Conservation (phyloP, 2,329 filamentous ascomycete genomes). For the Aspergillus ochraceoroseus region DNA sequence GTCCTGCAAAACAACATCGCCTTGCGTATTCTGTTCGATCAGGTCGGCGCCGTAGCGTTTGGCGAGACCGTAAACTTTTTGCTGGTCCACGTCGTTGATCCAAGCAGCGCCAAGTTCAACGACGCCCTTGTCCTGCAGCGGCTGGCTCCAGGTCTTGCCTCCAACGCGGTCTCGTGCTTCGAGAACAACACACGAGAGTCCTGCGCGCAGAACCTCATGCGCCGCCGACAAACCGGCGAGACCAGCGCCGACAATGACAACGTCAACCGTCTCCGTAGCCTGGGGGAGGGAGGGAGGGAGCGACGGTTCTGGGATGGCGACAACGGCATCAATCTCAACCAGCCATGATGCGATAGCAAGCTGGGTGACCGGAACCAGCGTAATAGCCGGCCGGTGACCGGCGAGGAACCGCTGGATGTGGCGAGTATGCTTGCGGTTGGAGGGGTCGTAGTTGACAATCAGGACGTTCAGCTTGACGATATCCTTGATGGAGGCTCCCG, state of each 20-base stretch:
- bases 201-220: constrained; percentile 27
- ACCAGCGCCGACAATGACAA: constrained; percentile 41
- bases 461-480: constrained; percentile 44
- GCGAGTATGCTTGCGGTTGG: constrained; percentile 35
- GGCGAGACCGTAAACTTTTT: constrained; percentile 40
- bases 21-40: constrained; percentile 48
- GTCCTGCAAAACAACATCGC: constrained; percentile 44
- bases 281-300: constrained; percentile 20
- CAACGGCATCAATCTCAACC: constrained; percentile 45
- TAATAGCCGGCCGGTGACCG: constrained; percentile 42
- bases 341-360: constrained; percentile 40
- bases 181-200: constrained; percentile 35
- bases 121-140: constrained; percentile 16
- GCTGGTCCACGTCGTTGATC: constrained; percentile 56
- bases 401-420: constrained; percentile 31
- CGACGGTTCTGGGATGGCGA: constrained; percentile 8
- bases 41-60: constrained; percentile 36
- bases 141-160: constrained; percentile 36
- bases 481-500: constrained; percentile 36
- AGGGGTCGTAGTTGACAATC: constrained; percentile 44
- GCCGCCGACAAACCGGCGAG: constrained; percentile 39
- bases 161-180: constrained; percentile 45
- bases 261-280: constrained; percentile 14
- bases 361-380: constrained; percentile 41
- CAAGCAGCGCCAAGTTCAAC: constrained; percentile 56